Evolutionary conservation across 106 monocot genomes (phyloP).

Genomic region (Acanthochlamys bracteata): DNA sequence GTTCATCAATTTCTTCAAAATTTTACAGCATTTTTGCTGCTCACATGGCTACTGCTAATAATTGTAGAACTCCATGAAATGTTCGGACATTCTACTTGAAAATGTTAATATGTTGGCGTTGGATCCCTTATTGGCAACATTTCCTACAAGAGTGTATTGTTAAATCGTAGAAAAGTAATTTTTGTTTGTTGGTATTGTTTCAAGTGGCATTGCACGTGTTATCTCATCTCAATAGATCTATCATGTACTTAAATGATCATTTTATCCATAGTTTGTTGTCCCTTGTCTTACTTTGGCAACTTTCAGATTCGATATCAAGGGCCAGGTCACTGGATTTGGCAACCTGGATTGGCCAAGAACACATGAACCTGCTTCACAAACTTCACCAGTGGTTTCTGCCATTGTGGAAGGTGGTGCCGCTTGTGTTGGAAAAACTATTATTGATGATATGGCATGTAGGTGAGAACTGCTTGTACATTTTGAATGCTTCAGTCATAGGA

Average conservation of each 20-base stretch:
- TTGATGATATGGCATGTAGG: constrained; percentile 90
- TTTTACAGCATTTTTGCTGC: neutral
- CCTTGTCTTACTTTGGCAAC: neutral
- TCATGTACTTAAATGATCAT: neutral
- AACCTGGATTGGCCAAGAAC: constrained; percentile 68
- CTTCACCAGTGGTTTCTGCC: constrained; percentile 43
- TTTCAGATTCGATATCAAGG: constrained; percentile 74
- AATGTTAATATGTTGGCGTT: neutral
- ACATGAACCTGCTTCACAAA: constrained; percentile 49
- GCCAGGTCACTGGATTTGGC: constrained; percentile 78
- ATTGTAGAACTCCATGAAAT: neutral
- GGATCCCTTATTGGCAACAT: neutral
- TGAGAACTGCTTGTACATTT: constrained; percentile 13
- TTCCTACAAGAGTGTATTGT: too few relatives aligned
- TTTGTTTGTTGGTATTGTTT: neutral
- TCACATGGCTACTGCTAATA: neutral
- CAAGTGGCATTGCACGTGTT: neutral
- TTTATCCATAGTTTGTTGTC: neutral
- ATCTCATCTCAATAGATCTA: neutral
- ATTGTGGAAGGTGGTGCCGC: constrained; percentile 74
- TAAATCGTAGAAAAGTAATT: neutral
- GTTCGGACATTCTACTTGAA: neutral
- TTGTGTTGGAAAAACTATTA: constrained; percentile 81
- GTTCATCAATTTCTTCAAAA: neutral
- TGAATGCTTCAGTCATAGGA: too few relatives aligned